Evolutionary conservation across 1,284 basidiomycete genomes (phyloP).

Genomic region (Bondarzewia mesenterica): DNA sequence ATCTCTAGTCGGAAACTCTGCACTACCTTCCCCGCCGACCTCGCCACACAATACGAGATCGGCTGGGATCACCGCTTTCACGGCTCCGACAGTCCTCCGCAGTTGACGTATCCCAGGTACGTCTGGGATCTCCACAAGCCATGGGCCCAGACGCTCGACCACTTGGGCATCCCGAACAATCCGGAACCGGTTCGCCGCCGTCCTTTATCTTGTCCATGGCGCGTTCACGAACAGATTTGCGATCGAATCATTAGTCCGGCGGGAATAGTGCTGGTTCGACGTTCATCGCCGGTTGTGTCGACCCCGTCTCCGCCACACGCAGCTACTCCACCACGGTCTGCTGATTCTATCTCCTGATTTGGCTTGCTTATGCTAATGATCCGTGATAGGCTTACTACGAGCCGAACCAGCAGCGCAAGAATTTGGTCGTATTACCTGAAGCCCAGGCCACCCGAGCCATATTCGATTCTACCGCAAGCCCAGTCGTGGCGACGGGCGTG

Average conservation of each 20-base stretch:
- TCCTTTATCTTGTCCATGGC: background rate
- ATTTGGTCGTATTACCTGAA: constrained; percentile 5
- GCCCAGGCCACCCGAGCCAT: constrained; percentile 6
- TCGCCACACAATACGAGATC: background rate
- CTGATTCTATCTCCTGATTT: too few species aligned
- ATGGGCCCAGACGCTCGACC: background rate
- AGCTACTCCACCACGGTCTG: background rate
- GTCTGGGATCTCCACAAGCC: background rate
- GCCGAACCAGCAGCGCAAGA: constrained; percentile 5
- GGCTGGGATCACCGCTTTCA: background rate
- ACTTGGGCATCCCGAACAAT: background rate
- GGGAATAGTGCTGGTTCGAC: background rate
- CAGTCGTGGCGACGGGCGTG: constrained; percentile 19
- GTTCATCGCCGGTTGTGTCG: background rate
- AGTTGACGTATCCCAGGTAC: background rate
- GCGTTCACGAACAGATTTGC: background rate
- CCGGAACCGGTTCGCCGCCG: background rate
- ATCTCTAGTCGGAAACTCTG: background rate
- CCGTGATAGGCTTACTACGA: constrained; percentile 5
- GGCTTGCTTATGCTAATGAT: too few species aligned
- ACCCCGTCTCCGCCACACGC: background rate
- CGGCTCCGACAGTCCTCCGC: background rate
- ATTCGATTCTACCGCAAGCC: background rate
- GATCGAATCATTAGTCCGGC: background rate
- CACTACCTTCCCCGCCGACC: background rate